Percentiles rank a stretch among this genome's conserved stretches.
These are phyloP conservation scores for Alternaria infectoria DNA, from an alignment of 2,329 filamentous ascomycete species.

Conservation along the genomic window DNA sequence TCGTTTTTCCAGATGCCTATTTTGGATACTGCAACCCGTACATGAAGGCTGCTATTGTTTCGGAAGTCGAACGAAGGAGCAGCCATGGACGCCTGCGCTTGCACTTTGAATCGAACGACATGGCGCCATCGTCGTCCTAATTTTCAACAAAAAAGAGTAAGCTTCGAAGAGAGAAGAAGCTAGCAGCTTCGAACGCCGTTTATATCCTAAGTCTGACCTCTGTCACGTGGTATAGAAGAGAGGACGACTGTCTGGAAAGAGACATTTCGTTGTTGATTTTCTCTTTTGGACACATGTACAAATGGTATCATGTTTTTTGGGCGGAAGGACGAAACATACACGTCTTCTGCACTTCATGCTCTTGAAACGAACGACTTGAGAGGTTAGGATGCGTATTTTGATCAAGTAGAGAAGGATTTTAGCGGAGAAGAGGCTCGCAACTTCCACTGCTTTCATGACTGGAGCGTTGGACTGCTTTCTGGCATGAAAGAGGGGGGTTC, in stretches of 20 bases:
- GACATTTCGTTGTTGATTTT: accelerated
- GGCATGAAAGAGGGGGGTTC: neutral
- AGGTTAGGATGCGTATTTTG: neutral
- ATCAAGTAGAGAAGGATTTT: neutral
- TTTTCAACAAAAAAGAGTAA: neutral
- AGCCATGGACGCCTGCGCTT: too few species aligned
- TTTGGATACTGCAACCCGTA: too few species aligned
- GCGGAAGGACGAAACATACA: neutral
- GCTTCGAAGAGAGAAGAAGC: neutral
- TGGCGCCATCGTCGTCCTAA: neutral
- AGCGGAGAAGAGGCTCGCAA: too few species aligned
- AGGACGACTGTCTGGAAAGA: neutral
- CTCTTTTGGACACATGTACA: neutral
- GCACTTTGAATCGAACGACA: neutral
- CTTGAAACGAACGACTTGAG: neutral
- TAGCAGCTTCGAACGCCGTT: accelerated
- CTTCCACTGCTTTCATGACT: neutral
- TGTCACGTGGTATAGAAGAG: neutral
- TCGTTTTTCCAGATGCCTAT: too few species aligned
- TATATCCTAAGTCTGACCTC: accelerated
- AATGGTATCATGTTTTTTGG: neutral
- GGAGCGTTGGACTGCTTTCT: neutral
- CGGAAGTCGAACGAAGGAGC: neutral
- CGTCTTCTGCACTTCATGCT: neutral
- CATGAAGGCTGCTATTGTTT: neutral